phyloP scores from a whole-genome alignment of 2,329 filamentous ascomycete species.

The Ophiostoma ulmi region DNA sequence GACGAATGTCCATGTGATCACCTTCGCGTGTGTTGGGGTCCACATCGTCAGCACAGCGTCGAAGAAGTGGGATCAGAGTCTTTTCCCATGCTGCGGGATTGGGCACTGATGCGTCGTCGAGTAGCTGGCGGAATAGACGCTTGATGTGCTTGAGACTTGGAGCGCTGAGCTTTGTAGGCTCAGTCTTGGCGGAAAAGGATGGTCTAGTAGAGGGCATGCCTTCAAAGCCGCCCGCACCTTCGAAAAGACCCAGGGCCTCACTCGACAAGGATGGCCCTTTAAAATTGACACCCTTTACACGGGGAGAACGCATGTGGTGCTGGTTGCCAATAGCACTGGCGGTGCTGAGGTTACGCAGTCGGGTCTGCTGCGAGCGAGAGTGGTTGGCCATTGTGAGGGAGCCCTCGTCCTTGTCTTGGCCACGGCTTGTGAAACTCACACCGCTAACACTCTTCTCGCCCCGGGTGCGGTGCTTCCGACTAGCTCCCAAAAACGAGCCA shows the following conservation, averaged over 20 bases:
- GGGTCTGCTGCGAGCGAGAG: conserved; percentile 40
- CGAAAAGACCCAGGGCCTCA: conserved; percentile 47
- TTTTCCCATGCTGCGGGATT: conserved; percentile 79
- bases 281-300: conserved; percentile 54
- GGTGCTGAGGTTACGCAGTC: conserved; percentile 78
- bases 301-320: conserved; percentile 67
- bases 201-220: conserved; percentile 41
- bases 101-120: conserved; percentile 70
- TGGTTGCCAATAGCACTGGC: conserved; percentile 58
- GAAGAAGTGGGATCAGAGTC: conserved; percentile 80
- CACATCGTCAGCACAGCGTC: conserved; percentile 89
- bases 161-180: conserved; percentile 63
- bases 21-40: conserved; percentile 84
- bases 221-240: conserved; percentile 35
- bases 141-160: conserved; percentile 86
- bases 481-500: conserved; percentile 64
- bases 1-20: conserved; percentile 93
- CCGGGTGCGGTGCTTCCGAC: conserved; percentile 69
- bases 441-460: conserved; percentile 72
- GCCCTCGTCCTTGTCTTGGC: conserved; percentile 60
- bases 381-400: conserved; percentile 45
- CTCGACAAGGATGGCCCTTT: conserved; percentile 51
- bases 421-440: conserved; percentile 63
- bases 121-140: conserved; percentile 74
- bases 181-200: not conserved